These are phyloP conservation scores for Agaricus subrufescens DNA, from an alignment of 768 basidiomycete species.

Conservation along the genomic window DNA sequence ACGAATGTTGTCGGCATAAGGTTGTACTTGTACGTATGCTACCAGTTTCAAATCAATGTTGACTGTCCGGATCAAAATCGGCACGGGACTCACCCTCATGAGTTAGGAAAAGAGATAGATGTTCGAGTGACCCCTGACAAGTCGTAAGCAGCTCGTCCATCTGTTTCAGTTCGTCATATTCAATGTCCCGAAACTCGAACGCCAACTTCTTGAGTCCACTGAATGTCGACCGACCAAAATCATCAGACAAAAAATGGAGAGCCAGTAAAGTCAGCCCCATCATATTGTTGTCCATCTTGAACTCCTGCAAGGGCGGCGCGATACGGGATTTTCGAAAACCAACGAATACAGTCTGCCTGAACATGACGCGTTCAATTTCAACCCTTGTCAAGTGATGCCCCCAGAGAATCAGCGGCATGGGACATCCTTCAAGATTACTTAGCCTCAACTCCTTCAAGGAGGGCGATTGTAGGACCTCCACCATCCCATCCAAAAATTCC, in stretches of 20 bases:
- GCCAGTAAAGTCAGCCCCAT: not conserved
- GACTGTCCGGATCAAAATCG: not conserved
- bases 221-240: not conserved
- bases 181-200: not conserved
- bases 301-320: slow-evolving; percentile 2
- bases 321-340: not conserved
- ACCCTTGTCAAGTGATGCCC: slow-evolving; percentile 1
- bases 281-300: slow-evolving; percentile 7
- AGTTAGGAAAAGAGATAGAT: slow-evolving; percentile 3
- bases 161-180: not conserved
- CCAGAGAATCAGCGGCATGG: slow-evolving; percentile 4
- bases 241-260: slow-evolving; percentile 3
- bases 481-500: slow-evolving; percentile 4
- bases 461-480: not conserved
- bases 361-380: slow-evolving; percentile 1
- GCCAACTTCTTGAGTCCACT: slow-evolving; percentile 1
- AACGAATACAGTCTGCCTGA: not conserved
- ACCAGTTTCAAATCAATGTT: not conserved
- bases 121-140: slow-evolving; percentile 5
- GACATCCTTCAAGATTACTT: slow-evolving; percentile 1
- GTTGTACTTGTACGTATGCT: not conserved
- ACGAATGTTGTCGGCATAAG: not conserved
- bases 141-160: slow-evolving; percentile 3
- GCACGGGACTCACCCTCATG: slow-evolving; percentile 3
- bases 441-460: slow-evolving; percentile 4